These are phyloP conservation scores for Laburnicola sp. DNA, from an alignment of 2,329 filamentous ascomycete species.

Conservation along the genomic window DNA sequence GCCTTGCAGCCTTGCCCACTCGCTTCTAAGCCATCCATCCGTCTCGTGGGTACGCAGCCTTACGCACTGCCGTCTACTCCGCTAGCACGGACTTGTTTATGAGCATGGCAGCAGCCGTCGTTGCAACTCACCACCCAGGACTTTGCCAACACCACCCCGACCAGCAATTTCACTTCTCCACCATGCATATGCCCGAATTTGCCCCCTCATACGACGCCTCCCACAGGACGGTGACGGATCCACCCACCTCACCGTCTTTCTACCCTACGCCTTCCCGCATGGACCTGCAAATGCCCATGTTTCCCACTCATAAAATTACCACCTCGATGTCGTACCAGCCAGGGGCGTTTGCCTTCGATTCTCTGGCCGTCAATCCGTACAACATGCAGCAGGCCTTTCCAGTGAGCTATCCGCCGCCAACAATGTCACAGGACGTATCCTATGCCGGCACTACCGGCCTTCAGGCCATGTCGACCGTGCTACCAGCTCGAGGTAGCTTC, in stretches of 20 bases:
- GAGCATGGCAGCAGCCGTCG: slow-evolving; percentile 43
- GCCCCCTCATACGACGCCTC: slow-evolving; percentile 35
- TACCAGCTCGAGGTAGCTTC: slow-evolving; percentile 35
- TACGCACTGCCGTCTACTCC: slow-evolving; percentile 23
- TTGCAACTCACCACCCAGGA: slow-evolving; percentile 41
- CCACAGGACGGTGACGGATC: slow-evolving; percentile 28
- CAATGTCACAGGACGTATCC: slow-evolving; percentile 31
- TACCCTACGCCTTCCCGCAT: slow-evolving; percentile 38
- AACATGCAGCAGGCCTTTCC: slow-evolving; percentile 42
- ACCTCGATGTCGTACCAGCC: slow-evolving; percentile 43
- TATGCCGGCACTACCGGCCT: slow-evolving; percentile 27
- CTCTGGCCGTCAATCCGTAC: slow-evolving; percentile 40
- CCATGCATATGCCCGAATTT: slow-evolving; percentile 36
- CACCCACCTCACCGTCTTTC: slow-evolving; percentile 33
- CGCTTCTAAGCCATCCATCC: slow-evolving; percentile 23
- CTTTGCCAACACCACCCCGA: slow-evolving; percentile 42
- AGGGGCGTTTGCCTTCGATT: slow-evolving; percentile 42
- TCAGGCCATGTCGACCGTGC: slow-evolving; percentile 31
- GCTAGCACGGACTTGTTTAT: slow-evolving; percentile 24
- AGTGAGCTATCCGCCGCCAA: slow-evolving; percentile 30
- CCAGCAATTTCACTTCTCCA: slow-evolving; percentile 32
- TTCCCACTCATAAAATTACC: slow-evolving; percentile 31
- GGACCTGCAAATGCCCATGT: slow-evolving; percentile 43
- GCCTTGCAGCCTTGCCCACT: slow-evolving; percentile 24
- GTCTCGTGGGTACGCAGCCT: slow-evolving; percentile 22